Conservation (phyloP, 2,329 filamentous ascomycete species). For the Tolypocladium tropicale region DNA sequence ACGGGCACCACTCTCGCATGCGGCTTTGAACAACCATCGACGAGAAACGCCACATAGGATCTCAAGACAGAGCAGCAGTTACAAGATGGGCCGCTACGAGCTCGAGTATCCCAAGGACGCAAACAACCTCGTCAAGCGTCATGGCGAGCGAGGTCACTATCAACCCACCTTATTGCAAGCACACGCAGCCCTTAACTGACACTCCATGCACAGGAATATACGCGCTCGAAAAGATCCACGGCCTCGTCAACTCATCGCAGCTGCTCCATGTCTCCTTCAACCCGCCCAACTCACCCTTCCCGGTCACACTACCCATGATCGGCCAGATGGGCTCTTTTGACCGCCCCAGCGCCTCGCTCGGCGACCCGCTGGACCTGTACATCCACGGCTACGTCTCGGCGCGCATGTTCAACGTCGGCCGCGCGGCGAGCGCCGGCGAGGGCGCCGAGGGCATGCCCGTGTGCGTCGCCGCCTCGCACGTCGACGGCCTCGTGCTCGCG, state of each 20-base stretch:
- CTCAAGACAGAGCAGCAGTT: background rate
- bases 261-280: constrained; percentile 76
- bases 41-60: background rate
- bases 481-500: constrained; percentile 72
- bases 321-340: constrained; percentile 69
- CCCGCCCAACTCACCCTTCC: constrained; percentile 54
- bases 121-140: constrained; percentile 57
- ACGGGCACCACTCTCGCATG: background rate
- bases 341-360: constrained; percentile 45
- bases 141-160: constrained; percentile 48
- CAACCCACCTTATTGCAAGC: background rate
- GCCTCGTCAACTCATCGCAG: constrained; percentile 62
- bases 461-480: constrained; percentile 59
- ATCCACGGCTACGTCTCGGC: constrained; percentile 78
- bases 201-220: constrained; percentile 50
- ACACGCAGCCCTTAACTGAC: background rate
- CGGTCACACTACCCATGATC: constrained; percentile 74
- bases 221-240: constrained; percentile 61
- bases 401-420: constrained; percentile 60
- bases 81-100: constrained; percentile 22
- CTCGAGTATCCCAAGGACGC: constrained; percentile 54
- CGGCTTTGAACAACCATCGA: background rate
- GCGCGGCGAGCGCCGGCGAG: constrained; percentile 11
- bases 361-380: constrained; percentile 64
- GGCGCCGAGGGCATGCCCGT: constrained; percentile 55